Percentiles rank a stretch among this genome's conserved stretches.
Conservation (phyloP, 2,329 filamentous ascomycete genomes). For the Fusarium sp. region DNA sequence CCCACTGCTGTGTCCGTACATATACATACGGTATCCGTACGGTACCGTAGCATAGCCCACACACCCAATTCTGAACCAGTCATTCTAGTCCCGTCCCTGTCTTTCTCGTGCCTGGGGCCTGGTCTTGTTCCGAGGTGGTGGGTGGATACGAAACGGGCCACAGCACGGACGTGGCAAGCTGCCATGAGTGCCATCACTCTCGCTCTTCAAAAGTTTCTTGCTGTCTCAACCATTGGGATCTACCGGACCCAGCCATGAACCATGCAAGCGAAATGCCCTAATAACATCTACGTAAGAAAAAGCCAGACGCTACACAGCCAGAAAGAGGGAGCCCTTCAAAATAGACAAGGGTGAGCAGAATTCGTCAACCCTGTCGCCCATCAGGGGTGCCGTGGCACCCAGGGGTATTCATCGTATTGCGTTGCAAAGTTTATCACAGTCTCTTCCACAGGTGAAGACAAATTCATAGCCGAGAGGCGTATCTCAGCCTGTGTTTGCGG, state of each 20-base stretch:
- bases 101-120: constrained; percentile 33
- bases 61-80: constrained; percentile 12
- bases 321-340: constrained; percentile 24
- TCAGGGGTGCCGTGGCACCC: constrained; percentile 42
- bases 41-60: constrained; percentile 3
- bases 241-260: constrained; percentile 35
- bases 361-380: constrained; percentile 19
- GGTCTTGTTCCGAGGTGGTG: constrained; percentile 23
- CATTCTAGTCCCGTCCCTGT: constrained; percentile 21
- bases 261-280: constrained; percentile 37
- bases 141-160: constrained; percentile 31
- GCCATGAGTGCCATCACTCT: constrained; percentile 35
- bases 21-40: background rate
- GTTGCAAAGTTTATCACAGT: constrained; percentile 20
- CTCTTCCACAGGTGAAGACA: constrained; percentile 7
- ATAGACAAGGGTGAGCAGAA: constrained; percentile 18
- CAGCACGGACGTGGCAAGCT: constrained; percentile 46
- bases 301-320: constrained; percentile 22
- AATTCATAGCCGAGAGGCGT: constrained; percentile 2
- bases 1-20: constrained; percentile 12
- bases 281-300: constrained; percentile 27
- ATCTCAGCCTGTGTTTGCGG: constrained; percentile 1
- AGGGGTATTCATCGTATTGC: constrained; percentile 27
- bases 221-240: constrained; percentile 38
- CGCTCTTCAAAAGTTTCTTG: constrained; percentile 12